phyloP scores from a whole-genome alignment of 148 eudicot species.

The Hydrangea macrophylla region DNA sequence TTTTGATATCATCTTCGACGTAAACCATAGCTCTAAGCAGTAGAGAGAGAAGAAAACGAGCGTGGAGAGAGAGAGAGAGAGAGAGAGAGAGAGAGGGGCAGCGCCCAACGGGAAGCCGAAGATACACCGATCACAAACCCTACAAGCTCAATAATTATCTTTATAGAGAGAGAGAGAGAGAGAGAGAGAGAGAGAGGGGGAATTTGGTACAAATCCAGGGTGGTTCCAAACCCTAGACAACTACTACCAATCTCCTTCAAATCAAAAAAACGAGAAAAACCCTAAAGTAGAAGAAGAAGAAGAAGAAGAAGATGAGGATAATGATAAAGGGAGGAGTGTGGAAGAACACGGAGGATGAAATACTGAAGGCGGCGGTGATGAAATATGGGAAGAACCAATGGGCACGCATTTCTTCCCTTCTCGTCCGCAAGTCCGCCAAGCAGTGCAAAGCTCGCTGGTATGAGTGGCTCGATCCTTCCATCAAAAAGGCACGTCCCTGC shows the following conservation, averaged over 20 bases:
- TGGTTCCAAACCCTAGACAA: background rate
- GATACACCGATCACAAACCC: background rate
- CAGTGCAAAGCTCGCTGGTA: conserved; percentile 99
- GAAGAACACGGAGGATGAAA: conserved; percentile 99
- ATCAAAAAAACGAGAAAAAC: too few species aligned
- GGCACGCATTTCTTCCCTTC: conserved; percentile 85
- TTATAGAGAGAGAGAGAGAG: background rate
- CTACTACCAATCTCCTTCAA: background rate
- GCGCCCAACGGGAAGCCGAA: too few species aligned
- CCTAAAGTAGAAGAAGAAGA: background rate
- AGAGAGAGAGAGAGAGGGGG: background rate
- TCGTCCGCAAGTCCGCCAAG: conserved; percentile 92
- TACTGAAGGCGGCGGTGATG: conserved; percentile 92
- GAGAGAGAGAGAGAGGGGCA: too few species aligned
- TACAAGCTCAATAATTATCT: background rate
- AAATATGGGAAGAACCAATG: conserved; percentile 96
- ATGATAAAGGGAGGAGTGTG: conserved; percentile 99
- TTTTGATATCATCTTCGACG: too few species aligned
- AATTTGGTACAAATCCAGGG: background rate
- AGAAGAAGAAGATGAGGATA: conserved; percentile 74
- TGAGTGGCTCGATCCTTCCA: conserved; percentile 99
- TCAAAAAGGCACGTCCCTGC: conserved; percentile 59
- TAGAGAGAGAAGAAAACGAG: too few species aligned
- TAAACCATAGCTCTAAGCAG: too few species aligned
- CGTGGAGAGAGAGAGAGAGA: too few species aligned